Evolutionary conservation across 768 basidiomycete species (phyloP).

Genomic region (Grammothele lineata): DNA sequence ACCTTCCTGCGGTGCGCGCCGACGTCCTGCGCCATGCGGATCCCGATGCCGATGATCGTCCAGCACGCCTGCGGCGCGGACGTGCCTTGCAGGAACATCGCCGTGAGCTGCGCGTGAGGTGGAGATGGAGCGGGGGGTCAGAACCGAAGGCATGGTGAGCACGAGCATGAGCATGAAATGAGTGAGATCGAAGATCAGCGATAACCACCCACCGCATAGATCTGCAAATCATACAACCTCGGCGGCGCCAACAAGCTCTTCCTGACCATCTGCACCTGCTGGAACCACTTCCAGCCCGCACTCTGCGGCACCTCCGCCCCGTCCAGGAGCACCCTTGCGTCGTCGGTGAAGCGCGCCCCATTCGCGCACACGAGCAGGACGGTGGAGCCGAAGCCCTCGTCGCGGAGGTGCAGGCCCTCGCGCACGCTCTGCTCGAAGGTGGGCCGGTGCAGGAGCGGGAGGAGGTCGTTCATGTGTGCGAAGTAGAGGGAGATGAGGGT

Average conservation of each 20-base stretch:
- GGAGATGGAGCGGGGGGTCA: too few species aligned
- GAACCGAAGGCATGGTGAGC: constrained; percentile 15
- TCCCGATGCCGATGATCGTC: constrained; percentile 56
- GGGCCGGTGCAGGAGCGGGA: constrained; percentile 46
- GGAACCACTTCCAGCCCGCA: constrained; percentile 45
- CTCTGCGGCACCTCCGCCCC: constrained; percentile 27
- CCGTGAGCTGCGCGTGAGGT: constrained; percentile 30
- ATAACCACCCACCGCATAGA: constrained; percentile 43
- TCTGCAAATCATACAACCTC: constrained; percentile 67
- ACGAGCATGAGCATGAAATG: background rate
- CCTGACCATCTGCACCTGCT: constrained; percentile 58
- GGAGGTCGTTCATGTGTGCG: constrained; percentile 32
- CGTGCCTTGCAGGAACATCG: constrained; percentile 37
- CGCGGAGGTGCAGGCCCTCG: constrained; percentile 35
- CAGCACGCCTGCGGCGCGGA: constrained; percentile 51
- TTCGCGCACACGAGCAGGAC: constrained; percentile 51
- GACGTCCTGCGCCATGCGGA: constrained; percentile 71
- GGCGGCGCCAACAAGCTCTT: constrained; percentile 54
- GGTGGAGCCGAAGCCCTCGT: constrained; percentile 39
- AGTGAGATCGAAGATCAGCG: background rate
- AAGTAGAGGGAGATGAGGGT: constrained; percentile 49
- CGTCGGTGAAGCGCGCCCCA: constrained; percentile 48
- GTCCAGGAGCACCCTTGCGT: constrained; percentile 38
- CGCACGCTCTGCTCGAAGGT: constrained; percentile 38
- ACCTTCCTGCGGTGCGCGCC: constrained; percentile 60